phyloP scores from a whole-genome alignment of 225 moss, liverwort and hornwort genomes.

The Takakia lepidozioides region DNA sequence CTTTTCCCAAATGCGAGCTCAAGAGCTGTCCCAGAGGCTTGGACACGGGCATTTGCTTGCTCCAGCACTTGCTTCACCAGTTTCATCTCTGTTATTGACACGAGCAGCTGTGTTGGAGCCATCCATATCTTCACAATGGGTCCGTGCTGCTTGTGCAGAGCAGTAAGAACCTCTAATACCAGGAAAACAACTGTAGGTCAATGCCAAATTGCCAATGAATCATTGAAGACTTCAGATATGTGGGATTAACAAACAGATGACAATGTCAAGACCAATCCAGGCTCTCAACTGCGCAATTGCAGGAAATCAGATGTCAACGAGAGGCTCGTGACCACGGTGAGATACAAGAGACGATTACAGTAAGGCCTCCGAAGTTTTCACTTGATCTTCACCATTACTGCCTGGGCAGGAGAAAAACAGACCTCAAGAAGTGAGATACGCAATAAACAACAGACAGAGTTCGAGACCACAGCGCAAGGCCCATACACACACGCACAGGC shows the following conservation, averaged over 20 bases:
- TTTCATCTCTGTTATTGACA: constrained; percentile 17
- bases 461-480: too few relatives aligned
- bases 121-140: constrained; percentile 33
- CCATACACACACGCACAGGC: too few relatives aligned
- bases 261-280: too few relatives aligned
- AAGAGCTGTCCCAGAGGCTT: constrained; percentile 15
- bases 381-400: too few relatives aligned
- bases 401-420: too few relatives aligned
- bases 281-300: too few relatives aligned
- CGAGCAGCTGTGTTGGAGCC: constrained; percentile 28
- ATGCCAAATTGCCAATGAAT: not conserved
- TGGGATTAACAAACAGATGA: too few relatives aligned
- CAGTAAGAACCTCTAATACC: constrained; percentile 15
- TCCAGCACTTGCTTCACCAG: constrained; percentile 18
- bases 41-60: constrained; percentile 26
- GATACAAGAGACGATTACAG: too few relatives aligned
- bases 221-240: not conserved
- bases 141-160: constrained; percentile 29
- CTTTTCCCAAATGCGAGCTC: constrained; percentile 31
- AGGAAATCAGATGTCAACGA: too few relatives aligned
- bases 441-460: not conserved
- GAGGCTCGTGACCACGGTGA: too few relatives aligned
- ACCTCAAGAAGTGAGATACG: not conserved
- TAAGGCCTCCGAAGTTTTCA: too few relatives aligned
- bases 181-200: not conserved